These are phyloP conservation scores for Argentina anserina DNA, from an alignment of 306 rosid species.

Conservation along the genomic window DNA sequence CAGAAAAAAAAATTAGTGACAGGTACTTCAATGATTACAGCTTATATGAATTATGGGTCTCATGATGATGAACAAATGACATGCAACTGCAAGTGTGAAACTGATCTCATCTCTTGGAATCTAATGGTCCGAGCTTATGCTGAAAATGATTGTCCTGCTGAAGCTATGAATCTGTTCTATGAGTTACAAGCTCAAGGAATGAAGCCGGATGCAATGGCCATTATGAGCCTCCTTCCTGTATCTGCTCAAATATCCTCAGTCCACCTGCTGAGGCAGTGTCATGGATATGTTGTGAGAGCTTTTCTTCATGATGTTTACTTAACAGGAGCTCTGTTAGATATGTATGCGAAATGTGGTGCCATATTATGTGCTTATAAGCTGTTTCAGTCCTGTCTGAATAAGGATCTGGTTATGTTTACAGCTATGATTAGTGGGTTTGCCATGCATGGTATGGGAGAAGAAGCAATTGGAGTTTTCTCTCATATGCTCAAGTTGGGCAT, in stretches of 20 bases:
- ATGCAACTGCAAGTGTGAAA: constrained; percentile 55
- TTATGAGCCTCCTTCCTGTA: constrained; percentile 77
- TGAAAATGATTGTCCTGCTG: constrained; percentile 60
- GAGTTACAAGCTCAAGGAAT: constrained; percentile 61
- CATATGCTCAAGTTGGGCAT: constrained; percentile 59
- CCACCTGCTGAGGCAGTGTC: constrained; percentile 63
- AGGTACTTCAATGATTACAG: constrained; percentile 70
- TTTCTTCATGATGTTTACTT: constrained; percentile 54
- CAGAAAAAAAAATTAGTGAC: constrained; percentile 53
- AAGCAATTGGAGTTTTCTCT: constrained; percentile 59
- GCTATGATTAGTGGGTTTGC: constrained; percentile 84
- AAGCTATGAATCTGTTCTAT: constrained; percentile 46
- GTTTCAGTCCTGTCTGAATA: constrained; percentile 46
- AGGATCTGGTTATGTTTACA: constrained; percentile 83
- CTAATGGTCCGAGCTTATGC: constrained; percentile 76
- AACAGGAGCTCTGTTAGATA: constrained; percentile 70
- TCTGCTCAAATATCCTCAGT: constrained; percentile 69
- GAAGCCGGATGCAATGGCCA: constrained; percentile 74
- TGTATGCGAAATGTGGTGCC: constrained; percentile 78
- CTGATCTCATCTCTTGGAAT: constrained; percentile 91
- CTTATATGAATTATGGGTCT: constrained; percentile 57
- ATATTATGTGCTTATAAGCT: constrained; percentile 54
- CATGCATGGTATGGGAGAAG: constrained; percentile 78
- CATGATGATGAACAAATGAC: constrained; percentile 49
- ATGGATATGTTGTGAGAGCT: constrained; percentile 65